Evolutionary conservation across 139 green algal species (phyloP).

Genomic region (Tetradesmus obliquus): DNA sequence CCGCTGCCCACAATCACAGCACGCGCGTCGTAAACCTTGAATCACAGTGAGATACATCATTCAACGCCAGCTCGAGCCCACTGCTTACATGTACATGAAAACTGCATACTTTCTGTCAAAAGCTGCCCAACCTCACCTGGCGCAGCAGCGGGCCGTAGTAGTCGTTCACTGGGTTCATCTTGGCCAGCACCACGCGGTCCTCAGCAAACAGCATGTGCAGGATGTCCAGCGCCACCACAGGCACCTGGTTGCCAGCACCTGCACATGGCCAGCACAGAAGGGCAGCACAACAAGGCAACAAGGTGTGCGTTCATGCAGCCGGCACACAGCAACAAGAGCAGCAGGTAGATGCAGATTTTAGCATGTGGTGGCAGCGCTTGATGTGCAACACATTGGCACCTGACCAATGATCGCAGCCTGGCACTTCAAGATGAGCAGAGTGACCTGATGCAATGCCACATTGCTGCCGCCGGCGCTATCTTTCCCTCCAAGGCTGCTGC

Average conservation of each 20-base stretch:
- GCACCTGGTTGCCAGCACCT: constrained; percentile 67
- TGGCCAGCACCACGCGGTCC: constrained; percentile 79
- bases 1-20: too few relatives aligned
- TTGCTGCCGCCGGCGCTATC: too few relatives aligned
- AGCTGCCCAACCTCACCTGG: too few relatives aligned
- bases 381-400: background rate
- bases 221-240: constrained; percentile 57
- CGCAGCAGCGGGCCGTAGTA: constrained; percentile 72
- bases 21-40: too few relatives aligned
- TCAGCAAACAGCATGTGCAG: constrained; percentile 76
- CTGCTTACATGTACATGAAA: too few relatives aligned
- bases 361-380: background rate
- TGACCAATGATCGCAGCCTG: background rate
- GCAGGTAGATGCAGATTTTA: background rate
- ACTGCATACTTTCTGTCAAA: too few relatives aligned
- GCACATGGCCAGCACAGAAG: background rate
- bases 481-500: too few relatives aligned
- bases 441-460: too few relatives aligned
- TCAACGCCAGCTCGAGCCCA: too few relatives aligned
- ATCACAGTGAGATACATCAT: too few relatives aligned
- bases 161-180: constrained; percentile 89
- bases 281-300: background rate
- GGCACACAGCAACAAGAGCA: background rate
- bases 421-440: too few relatives aligned
- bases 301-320: background rate